phyloP scores from a whole-genome alignment of 1,284 basidiomycete genomes.

The Cystobasidiaceae sp. region DNA sequence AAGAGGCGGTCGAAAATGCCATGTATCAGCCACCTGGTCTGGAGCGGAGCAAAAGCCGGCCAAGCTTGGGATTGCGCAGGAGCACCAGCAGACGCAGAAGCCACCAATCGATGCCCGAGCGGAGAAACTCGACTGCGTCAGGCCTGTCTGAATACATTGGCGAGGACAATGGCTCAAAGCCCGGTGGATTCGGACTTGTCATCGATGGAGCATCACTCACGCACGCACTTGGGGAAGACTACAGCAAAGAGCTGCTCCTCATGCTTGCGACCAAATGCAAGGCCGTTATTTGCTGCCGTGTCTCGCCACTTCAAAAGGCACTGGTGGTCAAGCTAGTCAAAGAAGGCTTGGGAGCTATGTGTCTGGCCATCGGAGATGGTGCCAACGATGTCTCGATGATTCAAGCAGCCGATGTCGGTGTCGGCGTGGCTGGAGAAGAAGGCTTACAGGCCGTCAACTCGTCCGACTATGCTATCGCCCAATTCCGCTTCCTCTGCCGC shows the following conservation, averaged over 20 bases:
- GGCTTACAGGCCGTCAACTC: slow-evolving; percentile 95
- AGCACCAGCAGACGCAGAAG: slow-evolving; percentile 35
- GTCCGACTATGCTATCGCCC: slow-evolving; percentile 92
- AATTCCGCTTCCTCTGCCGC: slow-evolving; percentile 88
- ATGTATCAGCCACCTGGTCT: slow-evolving; percentile 40
- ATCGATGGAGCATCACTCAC: slow-evolving; percentile 66
- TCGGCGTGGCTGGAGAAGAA: slow-evolving; percentile 93
- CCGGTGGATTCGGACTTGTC: slow-evolving; percentile 90
- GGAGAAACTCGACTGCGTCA: slow-evolving; percentile 64
- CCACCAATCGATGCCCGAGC: slow-evolving; percentile 51
- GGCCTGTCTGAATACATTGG: slow-evolving; percentile 65
- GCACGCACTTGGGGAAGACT: slow-evolving; percentile 65
- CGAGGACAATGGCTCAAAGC: slow-evolving; percentile 73
- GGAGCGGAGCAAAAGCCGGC: slow-evolving; percentile 7
- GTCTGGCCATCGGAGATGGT: slow-evolving; percentile 91
- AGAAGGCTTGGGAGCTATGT: slow-evolving; percentile 82
- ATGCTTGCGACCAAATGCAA: slow-evolving; percentile 82
- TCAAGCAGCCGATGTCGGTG: slow-evolving; percentile 88
- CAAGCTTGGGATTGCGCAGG: slow-evolving; percentile 5
- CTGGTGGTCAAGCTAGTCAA: slow-evolving; percentile 86
- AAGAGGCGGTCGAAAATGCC: slow-evolving; percentile 47
- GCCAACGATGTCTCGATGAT: slow-evolving; percentile 96
- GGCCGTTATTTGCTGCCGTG: slow-evolving; percentile 94
- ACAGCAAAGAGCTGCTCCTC: slow-evolving; percentile 67
- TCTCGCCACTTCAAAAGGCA: slow-evolving; percentile 94